Base-by-base conservation (phyloP, 768 basidiomycete genomes). In the Phlebiopsis gigantea region DNA sequence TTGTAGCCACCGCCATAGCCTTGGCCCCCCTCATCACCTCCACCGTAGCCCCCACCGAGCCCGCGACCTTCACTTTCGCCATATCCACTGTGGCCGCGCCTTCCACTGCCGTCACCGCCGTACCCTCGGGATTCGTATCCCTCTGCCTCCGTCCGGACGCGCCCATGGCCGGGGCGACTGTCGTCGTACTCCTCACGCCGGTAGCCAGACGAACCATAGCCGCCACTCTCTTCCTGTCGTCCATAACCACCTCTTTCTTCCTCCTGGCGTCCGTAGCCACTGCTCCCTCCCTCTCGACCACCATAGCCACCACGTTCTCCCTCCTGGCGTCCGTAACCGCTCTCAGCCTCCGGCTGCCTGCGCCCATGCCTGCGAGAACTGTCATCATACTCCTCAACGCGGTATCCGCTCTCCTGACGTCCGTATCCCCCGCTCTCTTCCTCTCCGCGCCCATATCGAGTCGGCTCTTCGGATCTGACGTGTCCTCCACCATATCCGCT, bases 121-220 rank as follows among this genome's bases (percentile, higher is more conserved):
- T 48, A 53, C 30, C 53, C 31, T n/a, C 46, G 31, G 21, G 61
- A 49, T 28, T 47, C 51, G 25, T 57, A 62, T 46, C 56, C 31
- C 15, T 48, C 45, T 6, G 46, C 24, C 21, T 52, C 28, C 29
- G 45, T 9, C 29, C 25, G 39, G 10, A 19, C 26, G 21, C 26
- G 56, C 17, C 24, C 51, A 42, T 52, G n/a, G 2, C 6, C n/a
- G 31, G 10, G 25, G 17, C 24, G 15, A 19, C 22, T 19, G n/a
- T n/a, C 34, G 5, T 57, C 49, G 41, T 31, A 8, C 4, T 54
- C 24, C 19, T 28, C 44, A 24, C 47, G 31, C 6, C 42, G 10
- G 46, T 42, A 55, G 4, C 44, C 45, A n/a, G 8, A 30, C 46
- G 21, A 5, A 25, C 26, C 6, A 10, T 7, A 7, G 25, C 47